Base-by-base conservation (phyloP, 1,284 basidiomycete species). In the Phenoliferia sp. region DNA sequence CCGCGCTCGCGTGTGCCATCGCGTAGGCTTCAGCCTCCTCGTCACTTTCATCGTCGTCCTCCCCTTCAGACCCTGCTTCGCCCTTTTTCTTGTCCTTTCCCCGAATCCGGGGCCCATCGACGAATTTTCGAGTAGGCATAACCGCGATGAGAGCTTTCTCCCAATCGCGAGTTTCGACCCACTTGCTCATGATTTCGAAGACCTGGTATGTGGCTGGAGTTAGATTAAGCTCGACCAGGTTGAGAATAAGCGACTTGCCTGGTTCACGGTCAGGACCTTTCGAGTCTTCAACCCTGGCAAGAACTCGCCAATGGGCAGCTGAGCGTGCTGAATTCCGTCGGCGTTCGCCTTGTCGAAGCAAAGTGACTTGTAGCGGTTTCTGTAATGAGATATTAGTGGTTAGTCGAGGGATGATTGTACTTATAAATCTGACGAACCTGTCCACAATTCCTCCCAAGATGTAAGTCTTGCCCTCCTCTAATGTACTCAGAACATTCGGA, bases 361-460 rank as follows among this genome's bases (percentile, higher is more conserved):
- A 28, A 99, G 82, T 77, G 88, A 89, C 92, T 97, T 99, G 84
- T 97, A 90, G 44, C 95, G 88, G 80, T 99, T 99, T 75, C 90
- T 90, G 79, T 99, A 19, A 28, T 6, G 48, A 26, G 5, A 26
- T 19, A 19, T 52, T 22, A 52, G 48, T 5, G 28, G 9, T 5
- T 19, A 52, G n/a, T n/a, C 96, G 69, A 90, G 9, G 48, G 9
- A 52, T 19, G 48, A 19, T n/a, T n/a, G 48, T 5, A 52, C 22
- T n/a, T 68, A 90, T 90, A 72, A 99, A 90, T 22, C n/a, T 94
- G 95, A 32, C 29, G 84, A 96, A 90, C 48, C 95, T 87, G 79
- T 99, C 96, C 69, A 90, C 90, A 72, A 99, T 90, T 19, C 95
- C 96, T 36, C 96, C 96, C 66, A 99, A 94, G 73, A 99, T 87